Evolutionary conservation across 441 rosid species (phyloP).

Genomic region (Breynia disticha): DNA sequence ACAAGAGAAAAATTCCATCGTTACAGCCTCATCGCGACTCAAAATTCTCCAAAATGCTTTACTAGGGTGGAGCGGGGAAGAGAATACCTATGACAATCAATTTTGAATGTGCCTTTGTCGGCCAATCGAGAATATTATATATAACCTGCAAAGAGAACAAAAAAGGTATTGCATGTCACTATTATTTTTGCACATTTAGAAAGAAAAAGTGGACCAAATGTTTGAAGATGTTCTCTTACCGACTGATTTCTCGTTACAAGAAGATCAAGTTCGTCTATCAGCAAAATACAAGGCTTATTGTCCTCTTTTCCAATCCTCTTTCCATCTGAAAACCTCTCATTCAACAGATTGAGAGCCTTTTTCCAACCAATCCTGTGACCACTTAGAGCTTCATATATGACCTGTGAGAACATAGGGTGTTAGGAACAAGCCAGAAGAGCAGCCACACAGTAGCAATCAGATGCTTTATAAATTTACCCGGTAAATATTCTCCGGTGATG

Average conservation of each 20-base stretch:
- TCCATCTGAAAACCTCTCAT: slow-evolving; percentile 72
- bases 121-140: slow-evolving; percentile 95
- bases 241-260: slow-evolving; percentile 92
- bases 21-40: slow-evolving; percentile 7
- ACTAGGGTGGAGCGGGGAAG: background rate
- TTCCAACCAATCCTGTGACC: slow-evolving; percentile 92
- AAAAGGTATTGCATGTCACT: slow-evolving; percentile 9
- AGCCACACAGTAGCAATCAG: background rate
- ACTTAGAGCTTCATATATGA: slow-evolving; percentile 83
- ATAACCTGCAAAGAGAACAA: slow-evolving; percentile 39
- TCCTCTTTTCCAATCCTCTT: slow-evolving; percentile 49
- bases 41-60: slow-evolving; percentile 4
- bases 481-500: slow-evolving; percentile 88
- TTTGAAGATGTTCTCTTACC: slow-evolving; percentile 30
- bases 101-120: slow-evolving; percentile 79
- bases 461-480: slow-evolving; percentile 28
- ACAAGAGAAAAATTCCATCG: slow-evolving; percentile 1
- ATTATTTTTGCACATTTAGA: background rate
- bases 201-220: background rate
- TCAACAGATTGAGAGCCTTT: slow-evolving; percentile 75
- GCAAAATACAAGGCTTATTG: slow-evolving; percentile 74
- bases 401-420: slow-evolving; percentile 30
- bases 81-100: slow-evolving; percentile 65
- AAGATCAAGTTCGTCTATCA: slow-evolving; percentile 95
- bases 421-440: slow-evolving; percentile 8